phyloP scores from a whole-genome alignment of 2,329 filamentous ascomycete genomes.

The Sclerotinia sclerotiorum region DNA sequence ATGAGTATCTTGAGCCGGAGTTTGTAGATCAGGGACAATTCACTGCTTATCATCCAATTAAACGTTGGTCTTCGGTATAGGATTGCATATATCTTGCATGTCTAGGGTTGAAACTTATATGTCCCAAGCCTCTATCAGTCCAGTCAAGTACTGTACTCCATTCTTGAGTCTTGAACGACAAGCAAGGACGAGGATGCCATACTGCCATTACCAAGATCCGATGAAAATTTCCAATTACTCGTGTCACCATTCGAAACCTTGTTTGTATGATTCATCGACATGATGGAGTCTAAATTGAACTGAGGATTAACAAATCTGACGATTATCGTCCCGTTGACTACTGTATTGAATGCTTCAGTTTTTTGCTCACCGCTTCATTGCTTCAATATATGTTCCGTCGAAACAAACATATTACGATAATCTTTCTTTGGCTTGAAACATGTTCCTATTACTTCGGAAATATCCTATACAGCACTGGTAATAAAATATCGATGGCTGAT shows the following conservation, averaged over 20 bases:
- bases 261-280: conserved; percentile 11
- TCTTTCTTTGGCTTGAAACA: conserved; percentile 1
- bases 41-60: not conserved
- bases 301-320: not conserved
- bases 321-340: conserved; percentile 8
- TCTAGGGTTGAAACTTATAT: not conserved
- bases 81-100: conserved; percentile 2
- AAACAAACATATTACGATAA: not conserved
- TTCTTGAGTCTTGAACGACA: not conserved
- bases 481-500: not conserved
- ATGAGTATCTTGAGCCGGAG: not conserved
- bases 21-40: conserved; percentile 3
- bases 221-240: conserved; percentile 5
- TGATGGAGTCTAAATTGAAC: not conserved
- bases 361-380: conserved; percentile 15
- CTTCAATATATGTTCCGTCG: not conserved
- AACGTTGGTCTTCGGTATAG: not conserved
- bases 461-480: not conserved
- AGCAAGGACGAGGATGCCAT: conserved; percentile 12
- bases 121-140: not conserved
- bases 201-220: conserved; percentile 12
- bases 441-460: not conserved
- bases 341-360: conserved; percentile 1
- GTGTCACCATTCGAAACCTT: conserved; percentile 19
- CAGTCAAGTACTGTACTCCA: not conserved